Conservation (phyloP, 257 asterid species). For the Leptodermis oblonga region DNA sequence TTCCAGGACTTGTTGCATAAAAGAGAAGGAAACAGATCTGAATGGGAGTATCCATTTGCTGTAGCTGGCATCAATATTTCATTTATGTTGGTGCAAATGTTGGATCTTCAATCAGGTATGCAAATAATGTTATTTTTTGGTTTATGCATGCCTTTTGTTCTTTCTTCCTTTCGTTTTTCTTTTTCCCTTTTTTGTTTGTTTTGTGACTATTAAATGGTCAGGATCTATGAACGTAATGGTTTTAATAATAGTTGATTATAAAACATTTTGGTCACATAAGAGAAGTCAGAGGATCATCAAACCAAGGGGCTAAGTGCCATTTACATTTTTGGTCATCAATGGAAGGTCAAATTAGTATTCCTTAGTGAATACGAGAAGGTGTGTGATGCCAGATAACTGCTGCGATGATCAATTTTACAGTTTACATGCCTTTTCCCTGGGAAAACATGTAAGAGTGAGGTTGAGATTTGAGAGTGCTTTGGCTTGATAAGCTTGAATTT, state of each 20-base stretch:
- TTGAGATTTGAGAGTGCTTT: too few relatives aligned
- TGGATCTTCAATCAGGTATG: conserved; percentile 94
- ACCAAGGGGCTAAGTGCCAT: not conserved
- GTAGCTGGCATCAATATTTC: conserved; percentile 97
- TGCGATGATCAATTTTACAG: not conserved
- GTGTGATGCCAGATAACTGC: not conserved
- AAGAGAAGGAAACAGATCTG: conserved; percentile 81
- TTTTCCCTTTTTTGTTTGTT: not conserved
- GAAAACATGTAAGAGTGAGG: not conserved
- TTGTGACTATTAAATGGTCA: not conserved
- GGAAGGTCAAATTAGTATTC: not conserved
- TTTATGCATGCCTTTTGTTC: not conserved
- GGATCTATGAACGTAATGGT: not conserved
- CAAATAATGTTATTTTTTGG: not conserved
- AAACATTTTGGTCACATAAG: not conserved
- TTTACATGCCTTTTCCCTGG: not conserved
- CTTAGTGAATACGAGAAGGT: not conserved
- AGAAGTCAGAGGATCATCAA: not conserved
- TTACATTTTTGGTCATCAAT: not conserved
- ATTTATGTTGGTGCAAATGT: conserved; percentile 89
- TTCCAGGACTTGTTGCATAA: conserved; percentile 75
- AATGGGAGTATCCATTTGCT: conserved; percentile 99
- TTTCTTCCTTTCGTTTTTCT: not conserved
- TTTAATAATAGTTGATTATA: not conserved
- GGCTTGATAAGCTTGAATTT: not conserved